These are phyloP conservation scores for Tolypocladium paradoxum DNA, from an alignment of 2,329 filamentous ascomycete species.

Conservation along the genomic window DNA sequence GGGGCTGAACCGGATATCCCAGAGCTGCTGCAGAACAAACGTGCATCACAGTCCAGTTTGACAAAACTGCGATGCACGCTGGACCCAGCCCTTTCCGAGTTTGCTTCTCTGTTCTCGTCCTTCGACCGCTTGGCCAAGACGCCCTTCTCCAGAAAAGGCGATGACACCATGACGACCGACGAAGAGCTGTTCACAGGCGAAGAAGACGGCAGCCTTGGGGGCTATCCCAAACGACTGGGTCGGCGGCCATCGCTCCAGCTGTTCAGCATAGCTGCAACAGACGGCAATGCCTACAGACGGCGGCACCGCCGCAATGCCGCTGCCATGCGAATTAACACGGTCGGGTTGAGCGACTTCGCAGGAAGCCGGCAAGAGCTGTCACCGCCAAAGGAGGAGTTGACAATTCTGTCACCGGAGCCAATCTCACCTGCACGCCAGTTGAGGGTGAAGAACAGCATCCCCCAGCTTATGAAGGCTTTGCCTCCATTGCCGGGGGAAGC, in stretches of 20 bases:
- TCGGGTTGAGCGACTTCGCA: constrained; percentile 3
- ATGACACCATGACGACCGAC: neutral
- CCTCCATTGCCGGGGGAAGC: constrained; percentile 30
- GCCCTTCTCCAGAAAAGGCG: constrained; percentile 9
- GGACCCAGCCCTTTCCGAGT: constrained; percentile 14
- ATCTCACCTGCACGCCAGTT: constrained; percentile 34
- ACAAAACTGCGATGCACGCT: constrained; percentile 7
- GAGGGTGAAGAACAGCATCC: constrained; percentile 37
- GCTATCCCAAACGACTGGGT: neutral
- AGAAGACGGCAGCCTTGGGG: neutral
- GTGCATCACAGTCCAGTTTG: constrained; percentile 5
- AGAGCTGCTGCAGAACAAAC: neutral
- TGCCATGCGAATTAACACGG: constrained; percentile 10
- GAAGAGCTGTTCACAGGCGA: neutral
- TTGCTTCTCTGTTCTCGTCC: constrained; percentile 16
- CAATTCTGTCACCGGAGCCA: constrained; percentile 35
- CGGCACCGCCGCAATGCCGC: constrained; percentile 17
- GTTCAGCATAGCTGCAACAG: neutral
- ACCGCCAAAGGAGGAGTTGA: constrained; percentile 9
- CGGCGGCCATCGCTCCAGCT: constrained; percentile 2
- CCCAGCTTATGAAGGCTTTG: constrained; percentile 41
- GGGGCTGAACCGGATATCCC: neutral
- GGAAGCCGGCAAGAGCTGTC: neutral
- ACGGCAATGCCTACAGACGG: constrained; percentile 2
- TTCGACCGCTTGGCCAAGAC: constrained; percentile 16